These are phyloP conservation scores for Emmonsia crescens DNA, from an alignment of 2,329 filamentous ascomycete genomes.

Conservation along the genomic window DNA sequence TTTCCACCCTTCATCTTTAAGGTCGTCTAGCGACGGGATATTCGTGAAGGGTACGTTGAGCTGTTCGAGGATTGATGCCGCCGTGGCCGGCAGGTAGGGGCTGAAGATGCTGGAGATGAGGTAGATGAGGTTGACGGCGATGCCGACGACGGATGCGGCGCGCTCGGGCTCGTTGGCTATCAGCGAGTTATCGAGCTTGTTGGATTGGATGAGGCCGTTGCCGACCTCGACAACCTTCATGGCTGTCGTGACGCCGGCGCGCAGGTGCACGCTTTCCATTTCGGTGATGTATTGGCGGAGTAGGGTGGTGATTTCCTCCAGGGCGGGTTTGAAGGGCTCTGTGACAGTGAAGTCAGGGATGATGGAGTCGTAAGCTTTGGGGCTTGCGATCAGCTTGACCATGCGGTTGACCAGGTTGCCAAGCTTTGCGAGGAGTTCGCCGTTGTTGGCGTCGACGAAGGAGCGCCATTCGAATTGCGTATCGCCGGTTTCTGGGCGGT, in stretches of 20 bases:
- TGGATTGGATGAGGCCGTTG: conserved; percentile 50
- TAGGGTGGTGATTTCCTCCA: conserved; percentile 41
- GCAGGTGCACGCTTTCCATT: conserved; percentile 51
- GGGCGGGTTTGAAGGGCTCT: conserved; percentile 29
- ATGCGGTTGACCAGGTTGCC: conserved; percentile 56
- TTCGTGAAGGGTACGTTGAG: conserved; percentile 49
- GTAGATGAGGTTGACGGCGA: conserved; percentile 75
- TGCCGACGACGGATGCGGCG: conserved; percentile 55
- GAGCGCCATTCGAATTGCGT: conserved; percentile 72
- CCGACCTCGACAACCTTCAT: conserved; percentile 49
- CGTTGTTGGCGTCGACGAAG: conserved; percentile 70
- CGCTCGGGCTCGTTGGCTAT: conserved; percentile 49
- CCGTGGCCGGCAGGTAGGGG: conserved; percentile 77
- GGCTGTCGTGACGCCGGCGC: conserved; percentile 43
- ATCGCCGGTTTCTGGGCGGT: conserved; percentile 67
- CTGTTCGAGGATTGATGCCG: conserved; percentile 65
- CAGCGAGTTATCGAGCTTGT: conserved; percentile 51
- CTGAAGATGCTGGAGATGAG: conserved; percentile 67
- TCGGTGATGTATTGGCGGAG: conserved; percentile 48
- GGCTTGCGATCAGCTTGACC: conserved; percentile 43
- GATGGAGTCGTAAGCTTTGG: conserved; percentile 55
- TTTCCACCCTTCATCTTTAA: conserved; percentile 49
- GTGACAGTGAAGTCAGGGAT: conserved; percentile 46
- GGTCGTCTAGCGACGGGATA: conserved; percentile 46
- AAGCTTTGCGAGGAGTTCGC: conserved; percentile 57